Conservation (phyloP, 2,329 filamentous ascomycete genomes). For the Pseudohalonectria lignicola region DNA sequence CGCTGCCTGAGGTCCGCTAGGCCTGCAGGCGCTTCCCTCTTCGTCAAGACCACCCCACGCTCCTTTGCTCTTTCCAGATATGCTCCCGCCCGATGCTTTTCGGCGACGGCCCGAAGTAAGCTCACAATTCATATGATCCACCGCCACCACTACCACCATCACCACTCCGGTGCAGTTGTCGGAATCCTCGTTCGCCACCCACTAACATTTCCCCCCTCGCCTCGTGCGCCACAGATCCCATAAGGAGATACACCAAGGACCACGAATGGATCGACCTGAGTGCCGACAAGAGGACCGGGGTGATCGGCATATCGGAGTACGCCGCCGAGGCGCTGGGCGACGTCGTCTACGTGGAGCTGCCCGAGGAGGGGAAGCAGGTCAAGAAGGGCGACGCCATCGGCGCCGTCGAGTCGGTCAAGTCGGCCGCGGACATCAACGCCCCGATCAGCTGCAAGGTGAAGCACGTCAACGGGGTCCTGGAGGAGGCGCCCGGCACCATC, state of each 20-base stretch:
- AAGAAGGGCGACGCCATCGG: slow-evolving; percentile 74
- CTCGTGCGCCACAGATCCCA: too few species aligned
- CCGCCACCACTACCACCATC: not conserved
- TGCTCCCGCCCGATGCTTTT: slow-evolving; percentile 30
- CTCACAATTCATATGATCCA: too few species aligned
- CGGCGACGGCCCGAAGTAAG: slow-evolving; percentile 30
- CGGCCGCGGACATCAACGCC: slow-evolving; percentile 91
- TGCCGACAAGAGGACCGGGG: slow-evolving; percentile 70
- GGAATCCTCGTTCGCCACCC: too few species aligned
- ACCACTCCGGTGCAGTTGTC: too few species aligned
- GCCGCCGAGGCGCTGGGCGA: slow-evolving; percentile 88
- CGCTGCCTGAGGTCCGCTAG: slow-evolving; percentile 40
- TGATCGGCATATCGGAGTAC: slow-evolving; percentile 79
- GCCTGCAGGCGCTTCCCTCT: slow-evolving; percentile 28
- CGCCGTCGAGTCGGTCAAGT: slow-evolving; percentile 96
- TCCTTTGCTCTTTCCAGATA: not conserved
- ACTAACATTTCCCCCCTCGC: too few species aligned
- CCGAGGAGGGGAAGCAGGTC: slow-evolving; percentile 57
- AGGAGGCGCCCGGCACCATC: slow-evolving; percentile 77
- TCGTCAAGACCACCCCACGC: not conserved
- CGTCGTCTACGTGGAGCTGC: slow-evolving; percentile 95
- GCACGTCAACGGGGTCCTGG: slow-evolving; percentile 62
- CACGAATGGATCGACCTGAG: slow-evolving; percentile 97
- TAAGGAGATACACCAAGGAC: slow-evolving; percentile 88
- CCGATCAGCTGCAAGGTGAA: slow-evolving; percentile 70